A percentile compares a stretch with the other conserved stretches of the same genome.
Evolutionary conservation across 306 rosid genomes (phyloP).

Genomic region (Carpinus viminea): DNA sequence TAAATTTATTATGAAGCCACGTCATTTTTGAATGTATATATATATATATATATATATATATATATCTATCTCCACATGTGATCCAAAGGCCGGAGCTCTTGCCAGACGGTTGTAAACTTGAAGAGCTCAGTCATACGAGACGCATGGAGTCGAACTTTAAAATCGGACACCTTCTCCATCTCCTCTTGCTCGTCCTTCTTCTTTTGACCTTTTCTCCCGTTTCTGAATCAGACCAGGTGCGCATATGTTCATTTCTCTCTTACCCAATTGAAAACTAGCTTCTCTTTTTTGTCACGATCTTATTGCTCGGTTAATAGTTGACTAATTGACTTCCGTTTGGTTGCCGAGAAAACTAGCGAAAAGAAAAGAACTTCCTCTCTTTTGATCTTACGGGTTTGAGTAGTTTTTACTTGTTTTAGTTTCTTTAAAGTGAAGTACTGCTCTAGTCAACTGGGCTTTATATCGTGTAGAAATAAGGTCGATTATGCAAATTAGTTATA

Average conservation of each 20-base stretch:
- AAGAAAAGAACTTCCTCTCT: not conserved
- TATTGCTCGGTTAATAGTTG: conserved; percentile 1
- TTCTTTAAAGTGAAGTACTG: not conserved
- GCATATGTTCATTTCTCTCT: not conserved
- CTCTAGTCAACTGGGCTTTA: not conserved
- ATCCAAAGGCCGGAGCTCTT: not conserved
- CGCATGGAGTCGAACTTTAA: conserved; percentile 8
- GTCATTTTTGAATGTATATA: no score
- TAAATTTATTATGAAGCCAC: no score
- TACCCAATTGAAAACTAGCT: not conserved
- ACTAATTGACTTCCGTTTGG: conserved; percentile 20
- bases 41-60: no score
- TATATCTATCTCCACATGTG: not conserved
- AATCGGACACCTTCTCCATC: not conserved
- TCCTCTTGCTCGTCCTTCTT: conserved; percentile 17
- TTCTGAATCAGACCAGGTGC: conserved; percentile 64
- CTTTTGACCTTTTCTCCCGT: conserved; percentile 23
- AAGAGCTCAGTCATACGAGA: not conserved
- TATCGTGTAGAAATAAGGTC: not conserved
- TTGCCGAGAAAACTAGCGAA: conserved; percentile 12
- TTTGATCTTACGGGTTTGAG: not conserved
- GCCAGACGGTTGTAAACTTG: not conserved
- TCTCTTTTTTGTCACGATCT: not conserved
- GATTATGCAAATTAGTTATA: not conserved
- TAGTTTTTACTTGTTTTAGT: not conserved